These are phyloP conservation scores for Solanum virginianum DNA, from an alignment of 257 asterid genomes.

Conservation along the genomic window DNA sequence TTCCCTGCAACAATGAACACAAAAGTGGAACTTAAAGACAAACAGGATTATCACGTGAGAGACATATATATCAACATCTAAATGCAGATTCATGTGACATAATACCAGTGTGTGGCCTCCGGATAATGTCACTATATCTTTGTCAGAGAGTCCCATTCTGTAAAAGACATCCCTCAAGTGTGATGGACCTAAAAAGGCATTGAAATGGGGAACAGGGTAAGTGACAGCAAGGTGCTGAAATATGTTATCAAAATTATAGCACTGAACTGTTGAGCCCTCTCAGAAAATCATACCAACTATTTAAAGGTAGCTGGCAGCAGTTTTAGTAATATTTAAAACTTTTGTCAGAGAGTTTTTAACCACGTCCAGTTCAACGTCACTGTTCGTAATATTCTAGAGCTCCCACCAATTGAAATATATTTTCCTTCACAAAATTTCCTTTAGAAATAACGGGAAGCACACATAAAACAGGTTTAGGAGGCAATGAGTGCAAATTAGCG, in stretches of 20 bases:
- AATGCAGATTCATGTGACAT: background rate
- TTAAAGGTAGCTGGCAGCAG: background rate
- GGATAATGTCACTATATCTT: slow-evolving; percentile 71
- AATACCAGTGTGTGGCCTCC: slow-evolving; percentile 87
- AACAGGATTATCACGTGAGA: background rate
- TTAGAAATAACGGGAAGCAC: background rate
- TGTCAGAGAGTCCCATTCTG: slow-evolving; percentile 72
- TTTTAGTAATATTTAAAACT: background rate
- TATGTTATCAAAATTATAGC: background rate
- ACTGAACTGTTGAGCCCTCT: background rate
- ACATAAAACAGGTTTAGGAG: background rate
- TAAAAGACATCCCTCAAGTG: slow-evolving; percentile 61
- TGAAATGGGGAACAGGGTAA: background rate
- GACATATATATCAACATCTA: background rate
- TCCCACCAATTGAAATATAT: background rate
- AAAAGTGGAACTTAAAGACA: background rate
- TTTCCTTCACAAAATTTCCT: background rate
- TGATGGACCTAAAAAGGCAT: slow-evolving; percentile 31
- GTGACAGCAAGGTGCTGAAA: background rate
- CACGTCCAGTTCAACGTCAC: background rate
- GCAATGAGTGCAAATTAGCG: background rate
- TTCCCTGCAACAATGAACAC: slow-evolving; percentile 38
- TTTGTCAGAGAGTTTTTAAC: background rate
- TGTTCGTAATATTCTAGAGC: background rate
- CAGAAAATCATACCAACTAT: background rate